A percentile compares a stretch with the other conserved stretches of the same genome.
phyloP scores from a whole-genome alignment of 2,329 filamentous ascomycete species.

The Didymella glomerata region DNA sequence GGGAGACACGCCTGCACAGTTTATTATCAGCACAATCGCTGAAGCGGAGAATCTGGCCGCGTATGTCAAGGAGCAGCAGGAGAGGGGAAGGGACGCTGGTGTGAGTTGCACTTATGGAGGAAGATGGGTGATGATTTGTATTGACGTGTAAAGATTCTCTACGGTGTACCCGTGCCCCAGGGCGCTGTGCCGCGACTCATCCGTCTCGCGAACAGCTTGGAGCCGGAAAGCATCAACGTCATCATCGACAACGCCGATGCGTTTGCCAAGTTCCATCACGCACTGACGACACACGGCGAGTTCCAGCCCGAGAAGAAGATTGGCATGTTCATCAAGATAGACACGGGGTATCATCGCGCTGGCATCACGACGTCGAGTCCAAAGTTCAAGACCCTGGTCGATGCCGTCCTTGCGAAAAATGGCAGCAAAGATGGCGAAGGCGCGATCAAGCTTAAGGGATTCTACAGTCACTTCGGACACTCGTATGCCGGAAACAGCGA shows the following conservation, averaged over 20 bases:
- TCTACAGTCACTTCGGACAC: slow-evolving; percentile 78
- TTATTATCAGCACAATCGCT: slow-evolving; percentile 77
- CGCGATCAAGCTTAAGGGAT: slow-evolving; percentile 62
- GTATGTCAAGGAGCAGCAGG: slow-evolving; percentile 66
- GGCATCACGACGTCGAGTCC: slow-evolving; percentile 66
- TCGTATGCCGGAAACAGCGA: slow-evolving; percentile 69
- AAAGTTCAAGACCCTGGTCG: slow-evolving; percentile 59
- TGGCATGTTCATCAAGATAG: slow-evolving; percentile 75
- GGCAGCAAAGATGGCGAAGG: slow-evolving; percentile 16
- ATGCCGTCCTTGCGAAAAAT: slow-evolving; percentile 51
- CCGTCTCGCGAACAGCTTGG: slow-evolving; percentile 63
- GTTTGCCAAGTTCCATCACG: slow-evolving; percentile 56
- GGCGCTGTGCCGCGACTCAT: slow-evolving; percentile 69
- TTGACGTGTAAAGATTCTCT: slow-evolving; percentile 65
- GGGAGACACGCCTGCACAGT: slow-evolving; percentile 58
- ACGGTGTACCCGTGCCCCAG: slow-evolving; percentile 73
- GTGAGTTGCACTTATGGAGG: slow-evolving; percentile 53
- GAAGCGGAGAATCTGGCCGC: slow-evolving; percentile 74
- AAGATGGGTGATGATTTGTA: not conserved
- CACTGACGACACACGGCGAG: slow-evolving; percentile 27
- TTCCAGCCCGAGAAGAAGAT: slow-evolving; percentile 43
- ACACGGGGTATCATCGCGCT: slow-evolving; percentile 76
- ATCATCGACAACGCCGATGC: slow-evolving; percentile 72
- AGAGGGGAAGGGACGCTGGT: slow-evolving; percentile 64
- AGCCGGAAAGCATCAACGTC: slow-evolving; percentile 64